A percentile compares a stretch with the other conserved stretches of the same genome.
Conservation (phyloP, 371 early-diverging fungal species). For the Phascolomyces articulosus region DNA sequence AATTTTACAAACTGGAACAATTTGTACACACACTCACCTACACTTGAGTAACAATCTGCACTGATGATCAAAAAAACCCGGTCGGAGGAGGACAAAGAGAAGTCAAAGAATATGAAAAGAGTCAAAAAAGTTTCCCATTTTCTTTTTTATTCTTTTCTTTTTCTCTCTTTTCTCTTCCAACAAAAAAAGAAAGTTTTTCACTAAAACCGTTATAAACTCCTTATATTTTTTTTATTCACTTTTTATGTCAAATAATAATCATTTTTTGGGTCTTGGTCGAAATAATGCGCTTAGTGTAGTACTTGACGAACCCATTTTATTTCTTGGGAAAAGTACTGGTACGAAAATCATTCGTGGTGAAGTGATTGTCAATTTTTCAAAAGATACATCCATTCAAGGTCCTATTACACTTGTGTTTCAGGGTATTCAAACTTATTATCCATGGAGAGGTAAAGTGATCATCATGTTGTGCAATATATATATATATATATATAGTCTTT, state of each 20-base stretch:
- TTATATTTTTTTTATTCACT: background rate
- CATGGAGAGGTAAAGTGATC: conserved; percentile 32
- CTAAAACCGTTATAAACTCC: background rate
- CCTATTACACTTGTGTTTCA: conserved; percentile 41
- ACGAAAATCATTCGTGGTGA: conserved; percentile 43
- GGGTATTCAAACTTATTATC: conserved; percentile 37
- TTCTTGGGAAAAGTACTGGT: conserved; percentile 31
- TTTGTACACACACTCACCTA: too few relatives aligned
- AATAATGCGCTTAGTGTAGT: conserved; percentile 15
- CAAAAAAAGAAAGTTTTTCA: background rate
- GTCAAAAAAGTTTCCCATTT: too few relatives aligned
- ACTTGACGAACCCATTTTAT: conserved; percentile 35
- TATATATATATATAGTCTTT: background rate
- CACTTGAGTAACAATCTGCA: too few relatives aligned
- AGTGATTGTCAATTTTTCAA: conserved; percentile 35
- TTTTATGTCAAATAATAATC: background rate
- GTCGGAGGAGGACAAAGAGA: too few relatives aligned
- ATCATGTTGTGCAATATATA: background rate
- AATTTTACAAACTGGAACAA: too few relatives aligned
- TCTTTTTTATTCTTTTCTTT: background rate
- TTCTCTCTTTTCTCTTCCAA: background rate
- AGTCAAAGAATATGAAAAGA: too few relatives aligned
- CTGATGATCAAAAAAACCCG: too few relatives aligned
- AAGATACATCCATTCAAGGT: conserved; percentile 36
- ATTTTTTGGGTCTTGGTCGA: conserved; percentile 4